Conservation (phyloP, 257 asterid species). For the Linaria vulgaris region DNA sequence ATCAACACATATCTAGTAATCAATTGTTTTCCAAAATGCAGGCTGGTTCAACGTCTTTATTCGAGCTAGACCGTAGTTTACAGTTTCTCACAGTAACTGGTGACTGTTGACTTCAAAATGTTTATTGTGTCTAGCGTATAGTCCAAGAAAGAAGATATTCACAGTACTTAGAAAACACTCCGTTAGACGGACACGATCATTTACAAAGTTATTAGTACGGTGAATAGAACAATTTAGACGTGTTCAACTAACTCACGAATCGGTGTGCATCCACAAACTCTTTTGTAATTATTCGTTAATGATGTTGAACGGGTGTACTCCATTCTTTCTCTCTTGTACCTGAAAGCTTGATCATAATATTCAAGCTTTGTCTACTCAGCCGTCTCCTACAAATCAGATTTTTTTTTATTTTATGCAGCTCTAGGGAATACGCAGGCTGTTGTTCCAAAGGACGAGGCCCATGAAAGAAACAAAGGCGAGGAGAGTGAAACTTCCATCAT, state of each 20-base stretch:
- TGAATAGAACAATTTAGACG: background rate
- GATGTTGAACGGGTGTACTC: background rate
- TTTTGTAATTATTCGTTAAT: background rate
- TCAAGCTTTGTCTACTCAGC: no score
- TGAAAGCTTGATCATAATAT: no score
- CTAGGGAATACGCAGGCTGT: slow-evolving; percentile 60
- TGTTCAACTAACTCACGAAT: background rate
- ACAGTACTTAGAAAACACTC: background rate
- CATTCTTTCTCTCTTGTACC: background rate
- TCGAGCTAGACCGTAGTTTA: background rate
- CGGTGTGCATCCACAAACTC: background rate
- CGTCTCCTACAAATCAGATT: no score
- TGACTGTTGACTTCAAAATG: background rate
- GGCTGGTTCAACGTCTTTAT: background rate
- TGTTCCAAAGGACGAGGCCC: slow-evolving; percentile 39
- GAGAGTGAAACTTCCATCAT: slow-evolving; percentile 34
- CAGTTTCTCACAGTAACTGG: background rate
- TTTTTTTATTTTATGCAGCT: slow-evolving; percentile 50
- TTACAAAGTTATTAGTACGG: background rate
- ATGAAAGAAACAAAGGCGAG: slow-evolving; percentile 37
- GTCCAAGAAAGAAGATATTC: background rate
- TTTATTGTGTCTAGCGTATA: background rate
- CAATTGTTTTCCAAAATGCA: background rate
- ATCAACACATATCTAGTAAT: background rate
- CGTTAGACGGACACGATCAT: background rate